Evolutionary conservation across 768 basidiomycete species (phyloP).

Genomic region (Infundibulicybe gibba): DNA sequence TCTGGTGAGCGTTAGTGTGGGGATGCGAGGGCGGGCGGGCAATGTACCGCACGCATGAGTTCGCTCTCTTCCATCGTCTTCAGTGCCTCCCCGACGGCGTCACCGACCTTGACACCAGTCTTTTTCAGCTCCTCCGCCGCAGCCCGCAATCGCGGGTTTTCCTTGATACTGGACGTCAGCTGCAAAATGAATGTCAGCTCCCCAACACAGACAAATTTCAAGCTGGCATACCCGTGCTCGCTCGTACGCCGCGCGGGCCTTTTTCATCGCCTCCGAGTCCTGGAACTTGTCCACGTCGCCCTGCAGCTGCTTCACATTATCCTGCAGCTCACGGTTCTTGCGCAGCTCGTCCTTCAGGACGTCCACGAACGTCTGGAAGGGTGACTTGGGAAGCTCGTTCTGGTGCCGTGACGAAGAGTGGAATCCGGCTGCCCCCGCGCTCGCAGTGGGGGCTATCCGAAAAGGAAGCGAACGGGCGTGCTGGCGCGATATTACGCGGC

Average conservation of each 20-base stretch:
- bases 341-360: constrained; percentile 88
- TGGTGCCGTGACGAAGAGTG: constrained; percentile 62
- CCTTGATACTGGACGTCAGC: constrained; percentile 92
- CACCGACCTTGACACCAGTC: constrained; percentile 86
- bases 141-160: constrained; percentile 87
- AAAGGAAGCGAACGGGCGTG: constrained; percentile 27
- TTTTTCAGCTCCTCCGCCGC: constrained; percentile 92
- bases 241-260: constrained; percentile 89
- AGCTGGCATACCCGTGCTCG: constrained; percentile 70
- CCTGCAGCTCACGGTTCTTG: constrained; percentile 93
- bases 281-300: constrained; percentile 97
- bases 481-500: constrained; percentile 17
- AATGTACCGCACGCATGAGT: constrained; percentile 74
- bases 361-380: constrained; percentile 95
- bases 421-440: constrained; percentile 38
- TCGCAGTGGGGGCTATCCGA: constrained; percentile 30
- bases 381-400: constrained; percentile 79
- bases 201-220: constrained; percentile 14
- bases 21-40: background rate
- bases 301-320: constrained; percentile 95
- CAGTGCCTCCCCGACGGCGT: constrained; percentile 90
- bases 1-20: constrained; percentile 35
- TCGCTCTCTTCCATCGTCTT: constrained; percentile 95
- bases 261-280: constrained; percentile 95
- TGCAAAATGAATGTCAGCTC: constrained; percentile 24